These are phyloP conservation scores for Macroventuria anomochaeta DNA, from an alignment of 2,329 filamentous ascomycete species.

Conservation along the genomic window DNA sequence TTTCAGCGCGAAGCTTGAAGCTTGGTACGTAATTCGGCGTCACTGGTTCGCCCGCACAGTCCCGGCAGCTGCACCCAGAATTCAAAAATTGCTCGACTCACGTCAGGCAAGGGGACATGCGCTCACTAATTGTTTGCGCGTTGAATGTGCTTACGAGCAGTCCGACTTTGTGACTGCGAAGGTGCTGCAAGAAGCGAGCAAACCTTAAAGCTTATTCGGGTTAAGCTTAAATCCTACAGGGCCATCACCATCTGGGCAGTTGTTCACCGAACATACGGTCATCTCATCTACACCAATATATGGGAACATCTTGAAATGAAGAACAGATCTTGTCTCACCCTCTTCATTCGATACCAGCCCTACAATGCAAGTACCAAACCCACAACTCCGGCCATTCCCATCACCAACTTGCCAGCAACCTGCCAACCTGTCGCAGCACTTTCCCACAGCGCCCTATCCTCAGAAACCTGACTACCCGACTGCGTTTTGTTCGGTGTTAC, in stretches of 20 bases:
- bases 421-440: background rate
- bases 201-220: background rate
- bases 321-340: too few relatives aligned
- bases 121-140: background rate
- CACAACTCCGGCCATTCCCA: background rate
- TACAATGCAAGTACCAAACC: background rate
- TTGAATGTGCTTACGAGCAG: too few relatives aligned
- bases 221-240: constrained; percentile 2
- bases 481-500: background rate
- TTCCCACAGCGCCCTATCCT: background rate
- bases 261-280: too few relatives aligned
- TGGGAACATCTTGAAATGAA: too few relatives aligned
- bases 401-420: background rate
- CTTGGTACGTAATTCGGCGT: constrained; percentile 17
- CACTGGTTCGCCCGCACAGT: constrained; percentile 5
- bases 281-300: too few relatives aligned
- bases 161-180: too few relatives aligned
- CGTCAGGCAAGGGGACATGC: background rate
- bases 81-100: background rate
- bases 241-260: background rate
- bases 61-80: background rate
- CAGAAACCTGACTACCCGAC: background rate
- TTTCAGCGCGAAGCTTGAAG: constrained; percentile 1
- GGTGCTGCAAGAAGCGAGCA: background rate
- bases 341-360: too few relatives aligned